Conservation (phyloP, 2,329 filamentous ascomycete species). For the Paracoccidioides brasiliensis region DNA sequence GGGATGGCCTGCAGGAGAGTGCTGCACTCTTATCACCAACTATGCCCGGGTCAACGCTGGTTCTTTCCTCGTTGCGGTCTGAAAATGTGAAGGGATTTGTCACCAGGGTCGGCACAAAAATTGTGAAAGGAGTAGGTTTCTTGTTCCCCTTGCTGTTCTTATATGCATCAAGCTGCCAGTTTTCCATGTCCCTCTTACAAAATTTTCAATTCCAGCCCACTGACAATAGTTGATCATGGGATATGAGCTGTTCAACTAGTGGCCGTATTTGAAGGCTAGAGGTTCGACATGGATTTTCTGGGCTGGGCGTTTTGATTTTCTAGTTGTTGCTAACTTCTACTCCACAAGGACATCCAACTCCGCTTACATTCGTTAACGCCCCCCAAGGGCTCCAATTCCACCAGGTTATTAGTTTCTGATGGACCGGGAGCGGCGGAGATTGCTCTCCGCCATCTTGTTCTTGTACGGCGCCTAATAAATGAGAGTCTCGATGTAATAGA, state of each 20-base stretch:
- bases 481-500: conserved; percentile 72
- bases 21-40: conserved; percentile 72
- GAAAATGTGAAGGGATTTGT: conserved; percentile 88
- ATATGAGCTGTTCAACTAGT: background rate
- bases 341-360: conserved; percentile 55
- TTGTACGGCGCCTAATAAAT: conserved; percentile 64
- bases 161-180: background rate
- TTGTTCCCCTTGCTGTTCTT: background rate
- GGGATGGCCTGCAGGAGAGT: conserved; percentile 72
- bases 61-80: conserved; percentile 72
- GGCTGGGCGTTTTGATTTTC: background rate
- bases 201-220: too few species aligned
- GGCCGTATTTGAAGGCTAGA: too few species aligned
- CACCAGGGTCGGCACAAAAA: conserved; percentile 76
- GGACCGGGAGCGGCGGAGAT: conserved; percentile 44
- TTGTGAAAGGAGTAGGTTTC: conserved; percentile 72
- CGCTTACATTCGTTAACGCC: conserved; percentile 46
- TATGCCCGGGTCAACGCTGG: conserved; percentile 77
- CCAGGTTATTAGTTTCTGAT: conserved; percentile 40
- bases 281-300: background rate
- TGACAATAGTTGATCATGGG: background rate
- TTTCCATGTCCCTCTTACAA: too few species aligned
- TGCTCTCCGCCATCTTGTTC: conserved; percentile 55
- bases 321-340: background rate
- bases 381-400: conserved; percentile 38